Evolutionary conservation across 2,329 filamentous ascomycete species (phyloP), one percentile per base, ranked within the genome.

Genomic region (Triangularia verruculosa): DNA sequence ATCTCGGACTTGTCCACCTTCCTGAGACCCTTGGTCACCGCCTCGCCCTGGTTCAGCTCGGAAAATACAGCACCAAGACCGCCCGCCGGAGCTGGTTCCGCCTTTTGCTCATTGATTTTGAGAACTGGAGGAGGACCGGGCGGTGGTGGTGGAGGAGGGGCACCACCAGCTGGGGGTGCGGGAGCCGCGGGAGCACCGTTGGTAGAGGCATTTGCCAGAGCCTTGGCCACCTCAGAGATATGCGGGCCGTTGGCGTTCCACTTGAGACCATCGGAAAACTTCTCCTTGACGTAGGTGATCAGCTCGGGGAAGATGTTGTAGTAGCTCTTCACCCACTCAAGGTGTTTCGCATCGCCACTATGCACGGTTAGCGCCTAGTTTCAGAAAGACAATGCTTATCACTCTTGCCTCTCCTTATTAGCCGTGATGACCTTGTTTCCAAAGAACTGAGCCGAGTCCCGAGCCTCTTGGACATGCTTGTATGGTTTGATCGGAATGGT

Each of bases 1-100:
- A 97, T 97, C 77, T 98, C 84, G 61, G 91, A 95, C 74, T 89
- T 90, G 79, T 97, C 94, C 57, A 99, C 95, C 81, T 97, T 99
- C 69, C 91, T 90, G 34, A 99, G 83, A 30, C 91, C 89, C 69
- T 91, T 88, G 3, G 95, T 99, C 64, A 99, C 91, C n/a, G 86
- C 83, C 65, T 91, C 87, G 63, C 95, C 95, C 75, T 90, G 89
- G 78, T 98, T 98, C 60, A 99, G 81, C 69, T 97, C 90, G 47
- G 89, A 89, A 75, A 99, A 99, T 2, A 99, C 93, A 24, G 94
- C 93, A 22, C 88, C 87, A 76, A 97, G 87, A 62, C 94, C 93
- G 27, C 83, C 77, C 7, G 77, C 76, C 2, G 82, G 76, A 39
- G 80, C 75, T 17, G 78, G 74, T 11, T 82, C 74, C 13, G 82